These are phyloP conservation scores for Xylaria castorea DNA, from an alignment of 495 filamentous ascomycete species.

Conservation along the genomic window DNA sequence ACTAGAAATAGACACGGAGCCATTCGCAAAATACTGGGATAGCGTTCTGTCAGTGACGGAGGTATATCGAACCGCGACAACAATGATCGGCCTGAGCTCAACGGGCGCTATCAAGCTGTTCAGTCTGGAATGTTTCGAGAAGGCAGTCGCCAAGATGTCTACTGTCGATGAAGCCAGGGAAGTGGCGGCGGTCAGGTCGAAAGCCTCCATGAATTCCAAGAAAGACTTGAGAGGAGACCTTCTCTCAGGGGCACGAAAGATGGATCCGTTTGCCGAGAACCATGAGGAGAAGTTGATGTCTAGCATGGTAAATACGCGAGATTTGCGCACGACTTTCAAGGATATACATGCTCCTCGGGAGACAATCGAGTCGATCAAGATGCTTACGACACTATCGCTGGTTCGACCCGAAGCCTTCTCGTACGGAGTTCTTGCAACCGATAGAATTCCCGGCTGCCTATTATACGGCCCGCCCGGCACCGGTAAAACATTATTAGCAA, in stretches of 20 bases:
- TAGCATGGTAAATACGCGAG: slow-evolving; percentile 79
- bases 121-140: slow-evolving; percentile 32
- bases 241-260: slow-evolving; percentile 20
- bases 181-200: slow-evolving; percentile 11
- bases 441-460: slow-evolving; percentile 87
- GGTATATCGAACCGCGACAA: slow-evolving; percentile 67
- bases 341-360: slow-evolving; percentile 82
- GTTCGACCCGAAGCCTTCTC: slow-evolving; percentile 91
- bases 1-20: not conserved
- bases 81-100: slow-evolving; percentile 59
- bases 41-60: slow-evolving; percentile 33
- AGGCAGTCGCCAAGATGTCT: slow-evolving; percentile 2
- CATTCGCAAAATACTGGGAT: slow-evolving; percentile 5
- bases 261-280: slow-evolving; percentile 34
- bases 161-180: slow-evolving; percentile 24
- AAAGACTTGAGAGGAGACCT: not conserved
- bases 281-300: slow-evolving; percentile 84
- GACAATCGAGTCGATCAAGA: slow-evolving; percentile 88
- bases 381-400: slow-evolving; percentile 85
- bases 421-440: slow-evolving; percentile 91
- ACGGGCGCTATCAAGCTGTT: slow-evolving; percentile 30
- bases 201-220: not conserved
- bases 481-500: slow-evolving; percentile 93
- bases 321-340: slow-evolving; percentile 83
- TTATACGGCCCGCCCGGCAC: slow-evolving; percentile 96